Percentiles rank a stretch among this genome's conserved stretches.
These are phyloP conservation scores for Picea mariana DNA, from an alignment of 83 land plant species.

Conservation along the genomic window DNA sequence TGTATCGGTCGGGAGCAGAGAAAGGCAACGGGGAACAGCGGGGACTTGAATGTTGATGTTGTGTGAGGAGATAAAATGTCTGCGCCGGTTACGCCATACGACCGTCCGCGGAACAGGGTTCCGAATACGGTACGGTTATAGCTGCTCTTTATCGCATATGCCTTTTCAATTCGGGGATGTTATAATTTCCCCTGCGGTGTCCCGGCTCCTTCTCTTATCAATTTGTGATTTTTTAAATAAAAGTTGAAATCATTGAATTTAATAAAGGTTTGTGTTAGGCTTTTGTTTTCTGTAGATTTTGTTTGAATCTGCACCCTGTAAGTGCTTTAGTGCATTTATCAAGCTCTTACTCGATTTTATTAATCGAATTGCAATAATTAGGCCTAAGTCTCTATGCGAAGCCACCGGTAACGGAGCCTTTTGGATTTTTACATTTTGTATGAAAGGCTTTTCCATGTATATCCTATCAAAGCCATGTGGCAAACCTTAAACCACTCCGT, in stretches of 20 bases:
- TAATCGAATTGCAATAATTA: not conserved
- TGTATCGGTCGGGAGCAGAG: no score
- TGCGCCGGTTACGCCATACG: conserved; percentile 5
- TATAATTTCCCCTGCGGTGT: not conserved
- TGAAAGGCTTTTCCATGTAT: no score
- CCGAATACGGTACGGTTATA: not conserved
- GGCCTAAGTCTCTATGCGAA: no score
- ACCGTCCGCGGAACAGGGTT: conserved; percentile 13
- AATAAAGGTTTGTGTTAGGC: not conserved
- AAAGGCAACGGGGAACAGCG: no score
- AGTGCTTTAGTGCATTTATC: not conserved
- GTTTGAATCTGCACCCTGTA: not conserved
- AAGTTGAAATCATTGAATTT: conserved; percentile 1
- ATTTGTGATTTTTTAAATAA: not conserved
- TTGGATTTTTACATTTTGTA: no score
- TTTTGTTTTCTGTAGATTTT: not conserved
- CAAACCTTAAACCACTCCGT: no score
- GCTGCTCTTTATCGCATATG: no score
- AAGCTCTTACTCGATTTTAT: not conserved
- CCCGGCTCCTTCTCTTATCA: not conserved
- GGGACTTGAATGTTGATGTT: no score
- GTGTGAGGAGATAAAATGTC: not conserved
- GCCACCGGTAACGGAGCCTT: no score
- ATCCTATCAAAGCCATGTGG: no score
- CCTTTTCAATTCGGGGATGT: not conserved